Base-by-base conservation (phyloP, 129 eudicot genomes). In the Lonicera japonica region DNA sequence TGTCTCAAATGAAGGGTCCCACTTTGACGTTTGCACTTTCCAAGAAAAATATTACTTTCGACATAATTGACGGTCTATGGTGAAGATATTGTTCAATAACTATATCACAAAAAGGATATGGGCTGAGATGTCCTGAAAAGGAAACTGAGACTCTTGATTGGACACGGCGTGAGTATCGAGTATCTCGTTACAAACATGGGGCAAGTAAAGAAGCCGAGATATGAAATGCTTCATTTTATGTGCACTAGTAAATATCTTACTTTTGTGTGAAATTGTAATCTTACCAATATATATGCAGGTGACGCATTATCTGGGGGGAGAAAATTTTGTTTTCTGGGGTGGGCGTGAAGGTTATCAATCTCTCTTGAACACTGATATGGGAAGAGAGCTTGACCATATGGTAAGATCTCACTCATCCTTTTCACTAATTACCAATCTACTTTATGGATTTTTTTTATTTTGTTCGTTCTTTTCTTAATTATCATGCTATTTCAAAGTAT, bases 311-410 rank as follows among this genome's bases (percentile, higher is more conserved):
- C 89, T 94, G 0, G 99, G 99, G 20, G 99, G 99, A 67, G 99
- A 94, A 69, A 94, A 94, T 63, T 94, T 80, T 63, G 99, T 94
- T 23, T 94, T 94, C 65, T 94, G 99, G 99, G 99, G 99, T 20
- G 99, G 99, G 73, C 96, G 99, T 56, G 99, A 94, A 50, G 99
- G 99, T 62, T 94, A 94, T 75, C 99, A 94, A 69, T 73, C 92
- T 61, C 99, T 94, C 72, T 63, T 94, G 48, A 94, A 94, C 80
- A 94, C 99, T 48, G 95, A 94, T 71, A 94, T 94, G 99, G 99
- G 81, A 73, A 85, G 86, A 80, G 99, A 94, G 68, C 96, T 94
- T 36, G 77, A 88, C 57, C 99, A 94, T 72, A 73, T 94, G 99
- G 99, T 94, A 78, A 56, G 69, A 52, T 54, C 2, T 1, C 38